These are phyloP conservation scores for Cytauxzoon felis DNA, from an alignment of 169 alveolate species.

Conservation along the genomic window DNA sequence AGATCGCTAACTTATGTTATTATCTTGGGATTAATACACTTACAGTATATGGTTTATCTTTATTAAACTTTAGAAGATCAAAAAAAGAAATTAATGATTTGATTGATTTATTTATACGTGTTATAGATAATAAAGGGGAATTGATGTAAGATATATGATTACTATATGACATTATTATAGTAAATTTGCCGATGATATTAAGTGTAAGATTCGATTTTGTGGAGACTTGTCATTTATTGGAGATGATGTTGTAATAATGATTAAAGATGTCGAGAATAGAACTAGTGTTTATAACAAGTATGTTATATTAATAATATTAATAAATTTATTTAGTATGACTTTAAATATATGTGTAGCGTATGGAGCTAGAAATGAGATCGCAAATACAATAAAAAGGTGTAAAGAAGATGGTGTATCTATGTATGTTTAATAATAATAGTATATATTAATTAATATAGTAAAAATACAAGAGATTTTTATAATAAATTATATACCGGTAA, in stretches of 20 bases:
- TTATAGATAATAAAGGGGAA: background rate
- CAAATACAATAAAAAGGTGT: slow-evolving; percentile 8
- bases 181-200: slow-evolving; percentile 46
- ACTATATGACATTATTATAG: background rate
- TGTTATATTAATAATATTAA: background rate
- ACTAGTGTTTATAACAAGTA: slow-evolving; percentile 63
- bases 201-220: slow-evolving; percentile 53
- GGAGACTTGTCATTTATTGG: slow-evolving; percentile 67
- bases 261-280: slow-evolving; percentile 54
- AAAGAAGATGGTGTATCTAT: background rate
- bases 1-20: slow-evolving; percentile 71
- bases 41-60: slow-evolving; percentile 82
- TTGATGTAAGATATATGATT: slow-evolving; percentile 6
- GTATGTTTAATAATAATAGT: slow-evolving; percentile 1
- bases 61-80: slow-evolving; percentile 76
- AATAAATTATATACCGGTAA: slow-evolving; percentile 64
- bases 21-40: slow-evolving; percentile 71
- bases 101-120: slow-evolving; percentile 8
- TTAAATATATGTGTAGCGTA: slow-evolving; percentile 55
- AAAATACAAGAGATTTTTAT: slow-evolving; percentile 30
- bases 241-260: slow-evolving; percentile 47
- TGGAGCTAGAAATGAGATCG: slow-evolving; percentile 59
- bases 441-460: background rate
- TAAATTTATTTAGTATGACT: slow-evolving; percentile 3
- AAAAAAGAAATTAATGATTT: slow-evolving; percentile 25